A percentile compares a stretch with the other conserved stretches of the same genome.
Conservation (phyloP, 805 yeast genomes). For the Lipomyces yamadae region DNA sequence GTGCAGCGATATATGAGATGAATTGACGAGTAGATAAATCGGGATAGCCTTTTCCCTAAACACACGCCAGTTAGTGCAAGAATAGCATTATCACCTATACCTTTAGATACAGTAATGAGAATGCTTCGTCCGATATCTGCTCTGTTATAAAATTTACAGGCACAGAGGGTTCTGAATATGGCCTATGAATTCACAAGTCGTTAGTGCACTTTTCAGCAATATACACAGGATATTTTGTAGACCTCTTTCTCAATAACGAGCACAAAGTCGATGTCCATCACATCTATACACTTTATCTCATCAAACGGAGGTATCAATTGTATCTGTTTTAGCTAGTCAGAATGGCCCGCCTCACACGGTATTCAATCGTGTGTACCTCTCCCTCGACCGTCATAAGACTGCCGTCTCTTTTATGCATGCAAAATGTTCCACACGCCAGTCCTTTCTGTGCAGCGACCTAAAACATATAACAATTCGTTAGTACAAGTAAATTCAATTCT, state of each 20-base stretch:
- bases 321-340: constrained; percentile 9
- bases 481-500: neutral
- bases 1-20: constrained; percentile 43
- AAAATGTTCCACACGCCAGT: constrained; percentile 26
- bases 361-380: neutral
- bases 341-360: neutral
- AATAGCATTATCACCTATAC: neutral
- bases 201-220: neutral
- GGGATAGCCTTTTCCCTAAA: constrained; percentile 66
- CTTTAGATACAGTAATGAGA: constrained; percentile 50
- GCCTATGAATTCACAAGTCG: constrained; percentile 19
- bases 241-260: constrained; percentile 57
- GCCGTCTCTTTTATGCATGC: constrained; percentile 4
- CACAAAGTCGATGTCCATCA: constrained; percentile 43
- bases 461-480: neutral
- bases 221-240: constrained; percentile 30
- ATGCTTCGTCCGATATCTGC: constrained; percentile 38
- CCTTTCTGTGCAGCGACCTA: constrained; percentile 37
- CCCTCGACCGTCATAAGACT: neutral
- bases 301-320: constrained; percentile 48
- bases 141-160: constrained; percentile 12
- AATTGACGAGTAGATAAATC: constrained; percentile 59
- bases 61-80: neutral
- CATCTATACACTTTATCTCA: constrained; percentile 37
- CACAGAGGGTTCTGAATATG: constrained; percentile 27